phyloP scores from a whole-genome alignment of 2,329 filamentous ascomycete genomes.

The Fusarium sp. region DNA sequence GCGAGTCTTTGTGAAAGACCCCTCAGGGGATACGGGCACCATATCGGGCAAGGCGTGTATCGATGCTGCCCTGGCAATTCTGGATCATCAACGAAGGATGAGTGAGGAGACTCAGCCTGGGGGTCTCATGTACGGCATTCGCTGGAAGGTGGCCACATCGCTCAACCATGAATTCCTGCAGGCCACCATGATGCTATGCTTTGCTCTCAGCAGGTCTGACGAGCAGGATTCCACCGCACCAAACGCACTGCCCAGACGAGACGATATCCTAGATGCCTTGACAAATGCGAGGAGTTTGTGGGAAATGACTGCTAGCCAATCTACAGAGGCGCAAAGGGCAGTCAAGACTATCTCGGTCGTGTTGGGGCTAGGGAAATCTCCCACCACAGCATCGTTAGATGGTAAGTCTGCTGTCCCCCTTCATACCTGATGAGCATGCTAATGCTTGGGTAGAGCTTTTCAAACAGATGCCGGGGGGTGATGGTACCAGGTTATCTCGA shows the following conservation, averaged over 20 bases:
- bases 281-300: neutral
- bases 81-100: constrained; percentile 30
- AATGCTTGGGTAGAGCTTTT: neutral
- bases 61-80: constrained; percentile 22
- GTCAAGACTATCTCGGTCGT: constrained; percentile 10
- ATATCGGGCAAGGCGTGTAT: constrained; percentile 5
- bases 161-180: constrained; percentile 32
- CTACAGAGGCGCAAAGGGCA: constrained; percentile 13
- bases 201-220: constrained; percentile 16
- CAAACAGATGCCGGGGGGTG: neutral
- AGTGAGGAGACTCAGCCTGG: constrained; percentile 28
- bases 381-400: neutral
- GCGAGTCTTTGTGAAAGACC: constrained; percentile 2
- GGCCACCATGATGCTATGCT: constrained; percentile 34
- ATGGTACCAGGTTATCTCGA: neutral
- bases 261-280: constrained; percentile 9
- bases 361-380: neutral
- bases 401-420: neutral
- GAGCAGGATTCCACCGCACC: neutral
- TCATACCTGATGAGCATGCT: neutral
- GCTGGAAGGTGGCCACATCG: constrained; percentile 30
- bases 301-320: constrained; percentile 3
- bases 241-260: neutral
- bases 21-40: neutral
- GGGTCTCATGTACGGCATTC: constrained; percentile 33